phyloP scores from a whole-genome alignment of 257 asterid genomes.

The Solanum pinnatisectum region DNA sequence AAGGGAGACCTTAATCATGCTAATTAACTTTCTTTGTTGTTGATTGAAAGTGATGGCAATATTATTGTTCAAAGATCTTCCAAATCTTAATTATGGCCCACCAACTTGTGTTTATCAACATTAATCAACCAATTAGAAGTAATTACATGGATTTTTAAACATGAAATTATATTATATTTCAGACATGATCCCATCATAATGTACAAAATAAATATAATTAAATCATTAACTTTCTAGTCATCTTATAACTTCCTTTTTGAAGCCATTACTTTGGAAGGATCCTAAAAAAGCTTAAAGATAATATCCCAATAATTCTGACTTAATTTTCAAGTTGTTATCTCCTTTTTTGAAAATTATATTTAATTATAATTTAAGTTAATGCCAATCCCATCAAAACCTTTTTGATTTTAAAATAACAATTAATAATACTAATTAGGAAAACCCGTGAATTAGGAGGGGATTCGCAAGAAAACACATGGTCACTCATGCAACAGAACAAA shows the following conservation, averaged over 20 bases:
- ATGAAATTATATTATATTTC: slow-evolving; percentile 20
- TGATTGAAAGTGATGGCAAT: slow-evolving; percentile 63
- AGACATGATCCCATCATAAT: slow-evolving; percentile 23
- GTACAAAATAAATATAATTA: not conserved
- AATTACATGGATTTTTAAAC: not conserved
- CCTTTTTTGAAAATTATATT: slow-evolving; percentile 20
- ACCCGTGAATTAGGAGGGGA: not conserved
- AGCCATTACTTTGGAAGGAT: slow-evolving; percentile 71
- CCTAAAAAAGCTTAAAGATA: slow-evolving; percentile 29
- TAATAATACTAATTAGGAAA: not conserved
- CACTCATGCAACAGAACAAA: not conserved
- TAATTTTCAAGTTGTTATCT: slow-evolving; percentile 46
- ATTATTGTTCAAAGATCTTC: slow-evolving; percentile 61
- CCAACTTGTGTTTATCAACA: slow-evolving; percentile 38
- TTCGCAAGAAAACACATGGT: not conserved
- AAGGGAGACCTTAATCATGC: slow-evolving; percentile 42
- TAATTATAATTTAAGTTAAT: slow-evolving; percentile 3
- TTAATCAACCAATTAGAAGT: slow-evolving; percentile 32
- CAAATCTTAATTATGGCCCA: slow-evolving; percentile 53
- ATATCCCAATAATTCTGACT: slow-evolving; percentile 29
- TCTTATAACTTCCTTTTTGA: slow-evolving; percentile 36
- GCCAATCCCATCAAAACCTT: not conserved
- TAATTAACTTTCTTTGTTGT: slow-evolving; percentile 29
- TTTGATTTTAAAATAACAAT: not conserved
- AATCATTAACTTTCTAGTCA: slow-evolving; percentile 48